These are phyloP conservation scores for Acmispon strigosus DNA, from an alignment of 306 rosid genomes.

Conservation along the genomic window DNA sequence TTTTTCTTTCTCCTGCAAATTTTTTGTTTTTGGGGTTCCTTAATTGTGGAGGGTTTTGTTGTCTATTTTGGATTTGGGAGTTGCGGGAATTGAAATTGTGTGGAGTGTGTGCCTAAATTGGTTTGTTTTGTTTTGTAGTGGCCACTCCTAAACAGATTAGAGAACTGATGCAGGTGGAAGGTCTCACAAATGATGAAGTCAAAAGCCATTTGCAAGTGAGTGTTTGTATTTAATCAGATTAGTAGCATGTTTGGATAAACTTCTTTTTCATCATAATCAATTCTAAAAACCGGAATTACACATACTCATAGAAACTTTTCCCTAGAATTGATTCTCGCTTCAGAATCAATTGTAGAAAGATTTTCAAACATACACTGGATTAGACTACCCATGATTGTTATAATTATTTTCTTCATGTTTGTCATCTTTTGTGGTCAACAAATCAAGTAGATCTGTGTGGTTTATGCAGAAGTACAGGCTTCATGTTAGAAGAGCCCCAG, in stretches of 20 bases:
- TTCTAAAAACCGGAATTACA: too few species aligned
- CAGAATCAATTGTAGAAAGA: too few species aligned
- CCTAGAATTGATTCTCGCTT: too few species aligned
- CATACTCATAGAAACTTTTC: too few species aligned
- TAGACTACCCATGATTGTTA: neutral
- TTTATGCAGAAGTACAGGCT: constrained; percentile 76
- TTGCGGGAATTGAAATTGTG: neutral
- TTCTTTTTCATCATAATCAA: too few species aligned
- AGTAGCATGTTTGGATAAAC: neutral
- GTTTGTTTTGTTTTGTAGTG: constrained; percentile 38
- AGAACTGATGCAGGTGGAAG: constrained; percentile 81
- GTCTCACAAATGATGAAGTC: constrained; percentile 92
- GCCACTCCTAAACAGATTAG: constrained; percentile 97
- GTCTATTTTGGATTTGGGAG: neutral
- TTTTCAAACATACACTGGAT: too few species aligned
- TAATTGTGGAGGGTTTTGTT: neutral
- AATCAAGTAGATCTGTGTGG: neutral
- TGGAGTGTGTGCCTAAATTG: neutral
- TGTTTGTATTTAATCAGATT: neutral
- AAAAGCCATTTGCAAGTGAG: constrained; percentile 90
- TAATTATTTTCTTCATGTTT: neutral
- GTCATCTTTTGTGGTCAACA: neutral
- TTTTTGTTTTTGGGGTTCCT: neutral
- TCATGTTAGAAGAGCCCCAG: constrained; percentile 58
- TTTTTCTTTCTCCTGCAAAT: neutral